Conservation (phyloP, 495 filamentous ascomycete species). For the Penicillium lividum region DNA sequence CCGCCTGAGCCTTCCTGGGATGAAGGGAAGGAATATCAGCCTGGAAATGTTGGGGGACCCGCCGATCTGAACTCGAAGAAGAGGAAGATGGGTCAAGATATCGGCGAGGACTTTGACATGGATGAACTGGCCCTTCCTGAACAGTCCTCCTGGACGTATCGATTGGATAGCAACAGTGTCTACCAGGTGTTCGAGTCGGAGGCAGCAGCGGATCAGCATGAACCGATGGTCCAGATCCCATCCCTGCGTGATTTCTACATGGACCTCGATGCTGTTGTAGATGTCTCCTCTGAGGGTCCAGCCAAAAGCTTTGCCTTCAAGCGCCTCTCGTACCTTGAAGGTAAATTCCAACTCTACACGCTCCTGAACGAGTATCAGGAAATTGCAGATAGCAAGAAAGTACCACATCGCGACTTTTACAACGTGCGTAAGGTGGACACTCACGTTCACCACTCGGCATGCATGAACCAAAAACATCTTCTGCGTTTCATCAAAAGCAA, state of each 20-base stretch:
- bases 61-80: slow-evolving; percentile 44
- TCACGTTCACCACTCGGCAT: slow-evolving; percentile 97
- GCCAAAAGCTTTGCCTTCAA: slow-evolving; percentile 96
- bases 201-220: slow-evolving; percentile 56
- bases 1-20: slow-evolving; percentile 91
- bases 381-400: slow-evolving; percentile 94
- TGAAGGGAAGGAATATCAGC: slow-evolving; percentile 58
- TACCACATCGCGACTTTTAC: slow-evolving; percentile 97
- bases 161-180: slow-evolving; percentile 78
- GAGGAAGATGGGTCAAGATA: slow-evolving; percentile 86
- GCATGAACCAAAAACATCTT: slow-evolving; percentile 99
- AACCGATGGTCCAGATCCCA: slow-evolving; percentile 77
- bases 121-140: slow-evolving; percentile 68
- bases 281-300: slow-evolving; percentile 88
- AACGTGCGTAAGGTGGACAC: slow-evolving; percentile 99
- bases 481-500: slow-evolving; percentile 99
- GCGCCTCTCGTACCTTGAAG: slow-evolving; percentile 90
- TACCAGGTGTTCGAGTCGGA: slow-evolving; percentile 82
- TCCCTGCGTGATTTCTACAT: slow-evolving; percentile 92
- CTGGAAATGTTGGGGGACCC: slow-evolving; percentile 18
- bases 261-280: slow-evolving; percentile 83
- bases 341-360: slow-evolving; percentile 91
- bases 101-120: slow-evolving; percentile 89
- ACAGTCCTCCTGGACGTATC: slow-evolving; percentile 66
- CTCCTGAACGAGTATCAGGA: slow-evolving; percentile 96